phyloP scores from a whole-genome alignment of 805 yeast genomes.

The Torulaspora quercuum region DNA sequence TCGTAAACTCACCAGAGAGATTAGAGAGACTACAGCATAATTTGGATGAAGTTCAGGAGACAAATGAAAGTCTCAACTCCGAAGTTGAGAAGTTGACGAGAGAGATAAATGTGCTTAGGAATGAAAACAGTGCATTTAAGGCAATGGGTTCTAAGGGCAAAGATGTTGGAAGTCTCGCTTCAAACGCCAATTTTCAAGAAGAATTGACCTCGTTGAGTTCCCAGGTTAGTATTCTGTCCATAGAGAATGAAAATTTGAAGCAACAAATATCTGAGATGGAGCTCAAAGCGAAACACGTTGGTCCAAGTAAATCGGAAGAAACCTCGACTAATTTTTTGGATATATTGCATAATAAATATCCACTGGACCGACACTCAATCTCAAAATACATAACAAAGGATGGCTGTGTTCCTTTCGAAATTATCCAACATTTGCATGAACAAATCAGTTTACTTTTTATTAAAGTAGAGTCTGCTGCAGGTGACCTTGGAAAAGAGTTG shows the following conservation, averaged over 20 bases:
- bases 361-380: constrained; percentile 13
- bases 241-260: constrained; percentile 37
- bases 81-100: constrained; percentile 23
- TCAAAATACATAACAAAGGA: constrained; percentile 14
- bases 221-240: constrained; percentile 29
- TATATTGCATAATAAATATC: constrained; percentile 6
- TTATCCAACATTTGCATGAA: constrained; percentile 13
- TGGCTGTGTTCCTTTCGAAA: constrained; percentile 22
- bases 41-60: constrained; percentile 18
- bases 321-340: not conserved
- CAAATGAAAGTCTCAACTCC: constrained; percentile 21
- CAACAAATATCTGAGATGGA: constrained; percentile 46
- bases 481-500: constrained; percentile 18
- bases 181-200: constrained; percentile 25
- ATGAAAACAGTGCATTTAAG: constrained; percentile 12
- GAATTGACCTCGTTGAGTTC: constrained; percentile 26
- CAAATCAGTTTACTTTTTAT: constrained; percentile 14
- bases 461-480: constrained; percentile 7
- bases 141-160: not conserved
- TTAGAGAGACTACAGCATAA: not conserved
- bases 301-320: not conserved
- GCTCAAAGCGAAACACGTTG: constrained; percentile 34
- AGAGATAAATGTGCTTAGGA: constrained; percentile 13
- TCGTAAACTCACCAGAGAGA: too few species aligned
- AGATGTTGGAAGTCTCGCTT: constrained; percentile 5